Evolutionary conservation across 257 asterid genomes (phyloP).

Genomic region (Solanum sejunctum): DNA sequence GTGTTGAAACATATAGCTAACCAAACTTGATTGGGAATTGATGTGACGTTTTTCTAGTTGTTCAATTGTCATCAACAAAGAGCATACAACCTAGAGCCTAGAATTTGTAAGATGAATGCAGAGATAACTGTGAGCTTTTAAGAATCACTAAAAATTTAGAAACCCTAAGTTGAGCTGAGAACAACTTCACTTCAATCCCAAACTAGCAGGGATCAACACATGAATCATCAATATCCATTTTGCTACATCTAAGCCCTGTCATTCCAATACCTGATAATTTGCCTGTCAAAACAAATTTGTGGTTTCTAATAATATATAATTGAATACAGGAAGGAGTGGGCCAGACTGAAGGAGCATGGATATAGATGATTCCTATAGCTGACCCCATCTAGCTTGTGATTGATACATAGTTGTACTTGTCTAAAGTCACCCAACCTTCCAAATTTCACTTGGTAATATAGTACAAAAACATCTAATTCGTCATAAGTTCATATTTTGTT

Average conservation of each 20-base stretch:
- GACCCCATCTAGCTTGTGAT: not conserved
- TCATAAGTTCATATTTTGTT: not conserved
- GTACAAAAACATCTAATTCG: not conserved
- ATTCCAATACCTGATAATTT: not conserved
- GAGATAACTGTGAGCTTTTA: not conserved
- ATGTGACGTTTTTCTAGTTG: not conserved
- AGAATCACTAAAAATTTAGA: not conserved
- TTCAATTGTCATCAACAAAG: not conserved
- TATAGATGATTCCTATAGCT: not conserved
- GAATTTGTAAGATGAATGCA: not conserved
- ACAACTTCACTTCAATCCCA: not conserved
- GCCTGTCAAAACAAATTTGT: not conserved
- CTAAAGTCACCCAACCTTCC: not conserved
- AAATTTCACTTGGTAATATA: not conserved
- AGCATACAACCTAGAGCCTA: not conserved
- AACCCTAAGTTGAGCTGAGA: not conserved
- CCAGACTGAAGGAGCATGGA: not conserved
- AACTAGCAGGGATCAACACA: not conserved
- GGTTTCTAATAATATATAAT: not conserved
- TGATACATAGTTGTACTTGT: not conserved
- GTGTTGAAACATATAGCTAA: not conserved
- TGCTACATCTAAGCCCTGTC: not conserved
- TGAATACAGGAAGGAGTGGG: not conserved
- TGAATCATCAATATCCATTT: not conserved
- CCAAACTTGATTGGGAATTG: not conserved